A percentile compares a stretch with the other conserved stretches of the same genome.
phyloP scores from a whole-genome alignment of 148 eudicot genomes.

The Rhododendron mucronatum region DNA sequence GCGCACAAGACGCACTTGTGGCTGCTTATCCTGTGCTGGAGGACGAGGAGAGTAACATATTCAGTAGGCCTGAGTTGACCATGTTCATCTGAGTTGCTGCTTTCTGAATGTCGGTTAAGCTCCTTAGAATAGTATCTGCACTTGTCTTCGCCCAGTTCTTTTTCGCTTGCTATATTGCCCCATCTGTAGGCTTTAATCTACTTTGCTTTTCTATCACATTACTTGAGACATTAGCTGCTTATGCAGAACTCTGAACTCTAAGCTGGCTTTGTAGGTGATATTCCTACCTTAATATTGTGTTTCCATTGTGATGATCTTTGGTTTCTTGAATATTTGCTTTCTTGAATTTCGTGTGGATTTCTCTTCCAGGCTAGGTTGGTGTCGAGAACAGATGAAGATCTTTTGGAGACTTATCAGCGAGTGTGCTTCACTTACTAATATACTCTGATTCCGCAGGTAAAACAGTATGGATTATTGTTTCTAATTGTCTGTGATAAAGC shows the following conservation, averaged over 20 bases:
- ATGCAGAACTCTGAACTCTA: neutral
- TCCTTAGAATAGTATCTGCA: neutral
- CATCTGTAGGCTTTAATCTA: neutral
- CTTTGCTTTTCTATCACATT: neutral
- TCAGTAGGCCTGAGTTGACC: conserved; percentile 70
- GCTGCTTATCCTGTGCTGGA: conserved; percentile 82
- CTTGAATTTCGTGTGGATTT: neutral
- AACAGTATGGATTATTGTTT: neutral
- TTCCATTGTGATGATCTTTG: neutral
- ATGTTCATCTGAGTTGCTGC: conserved; percentile 51
- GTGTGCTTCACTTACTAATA: neutral
- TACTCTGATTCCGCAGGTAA: neutral
- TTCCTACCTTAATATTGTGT: neutral
- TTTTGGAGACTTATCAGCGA: neutral
- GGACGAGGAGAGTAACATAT: conserved; percentile 67
- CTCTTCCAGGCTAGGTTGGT: conserved; percentile 1
- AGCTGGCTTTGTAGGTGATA: neutral
- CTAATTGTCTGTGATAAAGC: neutral
- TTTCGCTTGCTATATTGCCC: neutral
- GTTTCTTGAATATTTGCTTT: neutral
- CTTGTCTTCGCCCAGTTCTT: neutral
- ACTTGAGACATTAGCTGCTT: neutral
- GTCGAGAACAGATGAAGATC: neutral
- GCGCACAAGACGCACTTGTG: conserved; percentile 86
- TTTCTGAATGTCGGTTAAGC: neutral